Evolutionary conservation across 1,284 basidiomycete species (phyloP), one percentile per base, ranked within the genome.

Genomic region (Golubevia pallescens): DNA sequence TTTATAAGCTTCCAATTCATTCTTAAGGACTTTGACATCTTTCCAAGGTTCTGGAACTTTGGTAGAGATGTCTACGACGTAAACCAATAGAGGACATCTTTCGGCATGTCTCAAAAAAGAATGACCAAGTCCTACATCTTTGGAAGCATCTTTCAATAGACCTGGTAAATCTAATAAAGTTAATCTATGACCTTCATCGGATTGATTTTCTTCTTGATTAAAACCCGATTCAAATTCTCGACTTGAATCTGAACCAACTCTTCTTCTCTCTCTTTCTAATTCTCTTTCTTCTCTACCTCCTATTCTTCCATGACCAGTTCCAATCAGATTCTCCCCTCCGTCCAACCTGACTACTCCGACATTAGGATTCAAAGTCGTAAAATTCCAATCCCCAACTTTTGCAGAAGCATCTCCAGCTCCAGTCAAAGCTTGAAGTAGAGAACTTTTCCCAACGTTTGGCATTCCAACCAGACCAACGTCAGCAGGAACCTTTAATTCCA

Each of bases 391-490:
- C 13, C 78, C 83, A 0, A 84, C 78, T 57, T 82, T 68, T 3
- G 81, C 82, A 42, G 73, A 73, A 16, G 48, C 54, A 5, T 64
- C 68, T 3, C 54, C 19, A 2, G 77, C 78, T 6, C 74, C 74
- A n/a, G 71, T 80, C 57, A 84, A 67, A 20, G 80, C 73, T 13
- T 78, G 76, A 4, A 85, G 61, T 55, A 85, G 69, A 51, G 80
- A 84, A 84, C 86, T 88, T 76, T 89, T 90, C 19, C 89, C 89
- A 0, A 93, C 94, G 77, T 99, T 99, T 1, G 97, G 97, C 86
- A 97, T 91, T 0, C 96, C 97, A 2, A 99, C 95, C 10, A 99
- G 88, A 0, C 95, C 97, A 21, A 99, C 89, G 84, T 99, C 96
- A 0, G 95, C 94, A 1, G 96, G 88, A 4, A 95, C 89, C 86